Evolutionary conservation across 768 basidiomycete genomes (phyloP), one percentile per base, ranked within the genome.

Genomic region (Leccinum truebloodii): DNA sequence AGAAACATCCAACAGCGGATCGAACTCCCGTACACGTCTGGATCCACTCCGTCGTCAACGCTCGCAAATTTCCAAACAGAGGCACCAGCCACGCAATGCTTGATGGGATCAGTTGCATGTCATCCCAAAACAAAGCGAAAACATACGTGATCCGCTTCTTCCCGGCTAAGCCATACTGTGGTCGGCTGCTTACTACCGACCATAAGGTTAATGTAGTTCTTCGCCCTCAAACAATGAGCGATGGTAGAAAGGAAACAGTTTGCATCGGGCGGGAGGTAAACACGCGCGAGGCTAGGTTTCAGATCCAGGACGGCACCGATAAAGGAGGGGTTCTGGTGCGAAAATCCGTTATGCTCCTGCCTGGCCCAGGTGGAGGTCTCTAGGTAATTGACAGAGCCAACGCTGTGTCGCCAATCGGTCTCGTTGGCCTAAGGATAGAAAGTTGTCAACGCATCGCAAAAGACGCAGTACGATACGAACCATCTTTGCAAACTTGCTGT

Each of bases 341-440:
- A 92, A 76, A 91, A 95, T 13, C 93, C 93, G 65, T 95, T 94
- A 73, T 95, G 90, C 62, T 91, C 90, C 71, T 91, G 92, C 26
- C 92, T 80, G 48, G 92, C 80, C 82, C 93, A 90, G 0, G 94
- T 95, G 6, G 88, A 89, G 2, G 93, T 95, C 75, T 94, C 92
- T 65, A 96, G 80, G 69, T 93, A 95, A 72, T 91, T 94, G 64
- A 94, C 80, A 9, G 87, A 88, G 5, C 89, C 86, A 59, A 83
- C 76, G 18, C 84, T 81, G 58, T 84, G 79, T 39, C 92, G 80
- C 94, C 94, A 96, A 2, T 75, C 75, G 7, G 86, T 89, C 67
- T 91, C 89, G 8, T 63, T 63, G 13, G 82, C 77, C 81, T 82
- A 52, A 4, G 14, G 24, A 6, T 9, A 14, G 0, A 13, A 52